Conservation (phyloP, 768 basidiomycete species). For the Dacryopinax primogenitus region DNA sequence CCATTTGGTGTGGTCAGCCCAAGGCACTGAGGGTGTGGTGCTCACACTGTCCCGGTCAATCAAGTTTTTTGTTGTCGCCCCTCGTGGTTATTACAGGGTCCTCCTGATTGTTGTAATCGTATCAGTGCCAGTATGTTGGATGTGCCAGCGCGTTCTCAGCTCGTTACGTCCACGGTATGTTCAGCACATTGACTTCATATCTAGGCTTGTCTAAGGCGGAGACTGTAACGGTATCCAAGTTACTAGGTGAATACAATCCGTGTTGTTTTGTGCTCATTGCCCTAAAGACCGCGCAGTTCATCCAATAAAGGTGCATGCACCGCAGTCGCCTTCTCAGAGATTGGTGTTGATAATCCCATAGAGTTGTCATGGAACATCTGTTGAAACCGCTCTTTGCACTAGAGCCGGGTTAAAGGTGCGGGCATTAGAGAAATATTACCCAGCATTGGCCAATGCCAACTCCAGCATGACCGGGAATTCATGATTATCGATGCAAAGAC, state of each 20-base stretch:
- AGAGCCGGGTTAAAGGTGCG: constrained; percentile 53
- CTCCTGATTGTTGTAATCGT: too few species aligned
- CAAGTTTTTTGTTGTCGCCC: too few species aligned
- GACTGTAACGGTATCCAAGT: background rate
- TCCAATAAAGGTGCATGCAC: background rate
- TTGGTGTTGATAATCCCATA: constrained; percentile 21
- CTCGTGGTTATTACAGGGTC: too few species aligned
- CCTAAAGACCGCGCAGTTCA: background rate
- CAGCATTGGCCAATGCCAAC: constrained; percentile 6
- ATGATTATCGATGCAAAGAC: constrained; percentile 48
- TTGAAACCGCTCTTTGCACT: constrained; percentile 43
- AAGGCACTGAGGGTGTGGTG: too few species aligned
- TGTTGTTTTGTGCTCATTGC: background rate
- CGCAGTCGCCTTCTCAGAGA: background rate
- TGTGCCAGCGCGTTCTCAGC: too few species aligned
- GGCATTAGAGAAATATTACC: background rate
- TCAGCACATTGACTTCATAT: background rate
- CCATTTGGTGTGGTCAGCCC: too few species aligned
- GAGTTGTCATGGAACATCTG: constrained; percentile 61
- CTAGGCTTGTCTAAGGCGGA: background rate
- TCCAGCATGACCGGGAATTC: constrained; percentile 58
- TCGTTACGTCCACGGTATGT: too few species aligned
- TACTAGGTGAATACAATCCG: background rate
- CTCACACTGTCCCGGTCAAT: too few species aligned
- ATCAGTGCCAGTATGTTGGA: too few species aligned